phyloP scores from a whole-genome alignment of 1,284 basidiomycete species.

The Apiotrichum laibachii region DNA sequence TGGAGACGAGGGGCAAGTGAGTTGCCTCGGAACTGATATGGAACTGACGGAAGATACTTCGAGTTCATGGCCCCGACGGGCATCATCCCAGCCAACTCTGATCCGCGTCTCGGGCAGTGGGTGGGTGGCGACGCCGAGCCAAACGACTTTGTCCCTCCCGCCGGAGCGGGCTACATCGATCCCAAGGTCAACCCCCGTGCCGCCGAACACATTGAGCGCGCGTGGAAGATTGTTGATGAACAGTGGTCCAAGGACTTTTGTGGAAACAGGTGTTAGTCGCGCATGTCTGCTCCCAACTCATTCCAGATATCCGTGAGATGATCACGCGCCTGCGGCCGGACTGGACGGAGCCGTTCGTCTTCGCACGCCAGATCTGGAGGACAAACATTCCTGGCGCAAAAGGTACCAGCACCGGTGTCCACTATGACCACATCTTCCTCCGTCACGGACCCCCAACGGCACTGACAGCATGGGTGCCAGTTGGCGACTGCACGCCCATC shows the following conservation, averaged over 20 bases:
- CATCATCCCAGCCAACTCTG: constrained; percentile 15
- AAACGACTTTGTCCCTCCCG: constrained; percentile 11
- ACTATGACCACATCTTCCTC: constrained; percentile 29
- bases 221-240: constrained; percentile 2
- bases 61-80: constrained; percentile 13
- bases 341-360: constrained; percentile 16
- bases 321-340: constrained; percentile 15
- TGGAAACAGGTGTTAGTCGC: constrained; percentile 11
- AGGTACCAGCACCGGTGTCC: constrained; percentile 20
- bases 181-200: background rate
- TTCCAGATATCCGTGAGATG: constrained; percentile 16
- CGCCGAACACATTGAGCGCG: constrained; percentile 4
- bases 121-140: constrained; percentile 10
- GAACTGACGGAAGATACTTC: constrained; percentile 14
- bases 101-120: constrained; percentile 16
- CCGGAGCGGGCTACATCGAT: constrained; percentile 2
- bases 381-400: constrained; percentile 22
- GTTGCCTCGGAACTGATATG: background rate
- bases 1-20: constrained; percentile 13
- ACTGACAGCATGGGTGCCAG: constrained; percentile 33
- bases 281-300: background rate
- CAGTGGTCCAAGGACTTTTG: constrained; percentile 13
- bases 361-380: constrained; percentile 24
- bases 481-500: constrained; percentile 24
- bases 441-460: constrained; percentile 26